A percentile compares a stretch with the other conserved stretches of the same genome.
Evolutionary conservation across 1,139 yeast genomes (phyloP).

Genomic region (Sugiyamaella xylanicola): DNA sequence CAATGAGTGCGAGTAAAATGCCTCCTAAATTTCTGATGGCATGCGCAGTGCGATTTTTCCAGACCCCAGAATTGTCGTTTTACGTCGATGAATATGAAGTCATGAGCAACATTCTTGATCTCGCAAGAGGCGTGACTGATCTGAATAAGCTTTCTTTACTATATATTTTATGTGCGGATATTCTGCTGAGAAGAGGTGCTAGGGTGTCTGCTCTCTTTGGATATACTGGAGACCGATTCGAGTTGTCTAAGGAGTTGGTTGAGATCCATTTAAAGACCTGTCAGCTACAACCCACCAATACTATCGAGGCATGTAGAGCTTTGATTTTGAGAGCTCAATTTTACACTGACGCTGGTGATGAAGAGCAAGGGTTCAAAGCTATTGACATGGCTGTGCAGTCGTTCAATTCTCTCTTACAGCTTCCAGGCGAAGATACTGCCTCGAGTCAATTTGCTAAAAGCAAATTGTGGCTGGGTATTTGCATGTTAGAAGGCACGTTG

Average conservation of each 20-base stretch:
- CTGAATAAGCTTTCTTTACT: conserved; percentile 12
- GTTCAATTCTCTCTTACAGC: conserved; percentile 6
- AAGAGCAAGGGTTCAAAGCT: conserved; percentile 13
- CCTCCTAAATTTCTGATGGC: conserved; percentile 21
- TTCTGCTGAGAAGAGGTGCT: conserved; percentile 19
- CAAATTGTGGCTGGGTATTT: conserved; percentile 15
- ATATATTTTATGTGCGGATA: conserved; percentile 20
- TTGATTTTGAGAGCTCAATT: conserved; percentile 12
- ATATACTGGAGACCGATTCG: conserved; percentile 14
- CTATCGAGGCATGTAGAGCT: conserved; percentile 10
- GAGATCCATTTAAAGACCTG: conserved; percentile 15
- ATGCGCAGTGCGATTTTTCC: conserved; percentile 19
- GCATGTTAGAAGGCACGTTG: conserved; percentile 16
- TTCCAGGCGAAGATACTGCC: conserved; percentile 4
- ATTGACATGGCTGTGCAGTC: conserved; percentile 12
- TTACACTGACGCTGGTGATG: conserved; percentile 10
- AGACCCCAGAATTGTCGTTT: conserved; percentile 20
- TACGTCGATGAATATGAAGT: conserved; percentile 19
- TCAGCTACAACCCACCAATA: conserved; percentile 17
- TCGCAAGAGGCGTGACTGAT: conserved; percentile 16
- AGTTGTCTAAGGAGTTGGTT: conserved; percentile 12
- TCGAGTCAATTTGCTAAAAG: background rate
- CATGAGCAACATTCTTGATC: conserved; percentile 13
- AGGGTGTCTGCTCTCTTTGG: conserved; percentile 15
- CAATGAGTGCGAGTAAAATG: conserved; percentile 13